phyloP scores from a whole-genome alignment of 2,329 filamentous ascomycete species.

The Calonectria pseudoturangicola region DNA sequence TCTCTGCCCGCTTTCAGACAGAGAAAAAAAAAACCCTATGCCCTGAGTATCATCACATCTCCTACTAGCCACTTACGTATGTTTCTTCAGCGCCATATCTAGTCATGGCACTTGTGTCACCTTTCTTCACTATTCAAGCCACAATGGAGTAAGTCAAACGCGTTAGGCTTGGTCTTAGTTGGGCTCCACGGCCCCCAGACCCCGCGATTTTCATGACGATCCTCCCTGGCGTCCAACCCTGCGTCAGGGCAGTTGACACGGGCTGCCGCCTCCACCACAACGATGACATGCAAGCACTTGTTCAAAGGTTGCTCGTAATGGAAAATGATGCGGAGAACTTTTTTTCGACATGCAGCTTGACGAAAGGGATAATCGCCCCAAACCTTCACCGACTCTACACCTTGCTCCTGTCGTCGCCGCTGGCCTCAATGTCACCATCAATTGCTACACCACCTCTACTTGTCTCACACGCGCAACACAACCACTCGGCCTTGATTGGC shows the following conservation, averaged over 20 bases:
- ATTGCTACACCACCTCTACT: constrained; percentile 8
- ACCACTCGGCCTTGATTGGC: constrained; percentile 14
- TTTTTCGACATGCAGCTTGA: background rate
- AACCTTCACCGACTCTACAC: constrained; percentile 11
- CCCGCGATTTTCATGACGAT: constrained; percentile 28
- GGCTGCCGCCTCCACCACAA: constrained; percentile 9
- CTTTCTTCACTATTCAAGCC: constrained; percentile 24
- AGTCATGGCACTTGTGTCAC: constrained; percentile 22
- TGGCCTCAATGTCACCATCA: constrained; percentile 25
- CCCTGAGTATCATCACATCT: background rate
- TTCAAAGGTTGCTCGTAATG: background rate
- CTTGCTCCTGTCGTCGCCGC: background rate
- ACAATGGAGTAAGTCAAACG: constrained; percentile 12
- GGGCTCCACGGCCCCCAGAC: constrained; percentile 31
- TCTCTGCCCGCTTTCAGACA: background rate
- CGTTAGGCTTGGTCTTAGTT: constrained; percentile 24
- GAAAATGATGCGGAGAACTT: background rate
- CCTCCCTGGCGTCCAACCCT: constrained; percentile 10
- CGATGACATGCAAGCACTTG: constrained; percentile 1
- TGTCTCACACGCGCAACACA: constrained; percentile 6
- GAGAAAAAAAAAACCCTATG: background rate
- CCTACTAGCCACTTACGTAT: constrained; percentile 12
- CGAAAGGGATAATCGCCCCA: background rate
- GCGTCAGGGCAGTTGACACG: background rate
- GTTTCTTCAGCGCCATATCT: background rate